phyloP scores from a whole-genome alignment of 1,139 yeast species.

The Magnusiomyces ingens region DNA sequence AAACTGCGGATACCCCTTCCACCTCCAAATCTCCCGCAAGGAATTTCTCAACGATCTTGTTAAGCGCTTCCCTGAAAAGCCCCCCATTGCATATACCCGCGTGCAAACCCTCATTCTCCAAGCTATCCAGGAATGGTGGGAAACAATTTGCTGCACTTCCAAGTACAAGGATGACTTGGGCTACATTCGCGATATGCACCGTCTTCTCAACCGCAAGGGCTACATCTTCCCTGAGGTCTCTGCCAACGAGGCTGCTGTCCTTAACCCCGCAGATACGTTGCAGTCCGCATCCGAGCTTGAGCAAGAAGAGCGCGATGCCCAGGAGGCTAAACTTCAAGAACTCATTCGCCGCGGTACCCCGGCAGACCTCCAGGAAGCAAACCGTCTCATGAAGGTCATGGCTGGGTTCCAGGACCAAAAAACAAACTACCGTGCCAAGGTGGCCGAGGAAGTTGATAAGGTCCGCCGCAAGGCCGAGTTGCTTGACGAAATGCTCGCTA shows the following conservation, averaged over 20 bases:
- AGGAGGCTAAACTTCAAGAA: conserved; percentile 92
- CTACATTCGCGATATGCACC: conserved; percentile 91
- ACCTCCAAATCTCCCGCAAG: conserved; percentile 87
- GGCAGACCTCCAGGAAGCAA: conserved; percentile 91
- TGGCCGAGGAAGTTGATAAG: conserved; percentile 78
- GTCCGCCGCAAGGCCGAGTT: conserved; percentile 84
- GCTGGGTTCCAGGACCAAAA: conserved; percentile 74
- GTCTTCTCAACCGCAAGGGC: conserved; percentile 79
- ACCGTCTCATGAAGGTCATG: conserved; percentile 93
- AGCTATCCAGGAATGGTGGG: conserved; percentile 95
- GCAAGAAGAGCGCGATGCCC: conserved; percentile 87
- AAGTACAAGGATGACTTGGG: conserved; percentile 88
- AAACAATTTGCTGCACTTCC: conserved; percentile 85
- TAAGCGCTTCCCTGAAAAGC: conserved; percentile 88
- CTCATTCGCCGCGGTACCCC: conserved; percentile 93
- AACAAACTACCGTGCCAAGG: conserved; percentile 78
- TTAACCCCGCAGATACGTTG: conserved; percentile 84
- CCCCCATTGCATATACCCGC: conserved; percentile 77
- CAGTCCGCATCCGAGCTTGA: conserved; percentile 87
- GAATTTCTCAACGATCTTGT: conserved; percentile 92
- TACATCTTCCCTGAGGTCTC: conserved; percentile 89
- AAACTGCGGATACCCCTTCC: conserved; percentile 97
- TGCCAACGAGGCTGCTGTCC: conserved; percentile 85
- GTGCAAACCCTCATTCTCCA: conserved; percentile 81
- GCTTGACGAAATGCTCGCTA: conserved; percentile 77